A percentile compares a stretch with the other conserved stretches of the same genome.
These are phyloP conservation scores for Kodamaea kaohsiungensis DNA, from an alignment of 805 yeast genomes.

Conservation along the genomic window DNA sequence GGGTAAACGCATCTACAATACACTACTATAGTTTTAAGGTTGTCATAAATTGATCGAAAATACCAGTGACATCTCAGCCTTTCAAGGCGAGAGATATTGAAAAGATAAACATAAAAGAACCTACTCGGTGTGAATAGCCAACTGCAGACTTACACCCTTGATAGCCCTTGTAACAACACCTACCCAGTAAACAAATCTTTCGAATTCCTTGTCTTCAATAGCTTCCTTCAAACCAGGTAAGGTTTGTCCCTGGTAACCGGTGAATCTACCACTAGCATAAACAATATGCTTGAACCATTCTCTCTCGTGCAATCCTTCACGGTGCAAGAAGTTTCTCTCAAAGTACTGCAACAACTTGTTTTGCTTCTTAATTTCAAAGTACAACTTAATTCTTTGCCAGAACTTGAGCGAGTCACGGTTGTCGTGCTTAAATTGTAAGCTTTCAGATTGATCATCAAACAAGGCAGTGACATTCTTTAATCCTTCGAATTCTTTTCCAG, in stretches of 20 bases:
- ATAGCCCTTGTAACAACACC: conserved; percentile 41
- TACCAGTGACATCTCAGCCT: not conserved
- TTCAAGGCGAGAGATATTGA: not conserved
- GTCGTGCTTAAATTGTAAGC: conserved; percentile 32
- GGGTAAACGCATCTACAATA: too few relatives aligned
- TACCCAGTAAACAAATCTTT: conserved; percentile 45
- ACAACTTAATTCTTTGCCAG: conserved; percentile 38
- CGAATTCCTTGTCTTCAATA: conserved; percentile 46
- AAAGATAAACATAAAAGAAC: not conserved
- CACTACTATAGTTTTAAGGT: too few relatives aligned
- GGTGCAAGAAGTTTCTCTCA: conserved; percentile 54
- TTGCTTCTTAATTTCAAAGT: conserved; percentile 31
- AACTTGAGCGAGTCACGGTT: conserved; percentile 31
- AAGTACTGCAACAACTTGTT: conserved; percentile 44
- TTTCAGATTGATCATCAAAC: conserved; percentile 30
- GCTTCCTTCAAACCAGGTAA: conserved; percentile 65
- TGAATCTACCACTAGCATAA: conserved; percentile 56
- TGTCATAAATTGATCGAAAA: not conserved
- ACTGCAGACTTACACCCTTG: conserved; percentile 24
- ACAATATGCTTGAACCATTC: conserved; percentile 65
- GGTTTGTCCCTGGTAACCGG: conserved; percentile 53
- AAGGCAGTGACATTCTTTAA: conserved; percentile 23
- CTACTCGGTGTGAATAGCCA: conserved; percentile 3
- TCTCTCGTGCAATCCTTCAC: conserved; percentile 49
- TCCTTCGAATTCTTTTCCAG: conserved; percentile 20